These are phyloP conservation scores for Penicillium bialowiezense DNA, from an alignment of 495 filamentous ascomycete genomes.

Conservation along the genomic window DNA sequence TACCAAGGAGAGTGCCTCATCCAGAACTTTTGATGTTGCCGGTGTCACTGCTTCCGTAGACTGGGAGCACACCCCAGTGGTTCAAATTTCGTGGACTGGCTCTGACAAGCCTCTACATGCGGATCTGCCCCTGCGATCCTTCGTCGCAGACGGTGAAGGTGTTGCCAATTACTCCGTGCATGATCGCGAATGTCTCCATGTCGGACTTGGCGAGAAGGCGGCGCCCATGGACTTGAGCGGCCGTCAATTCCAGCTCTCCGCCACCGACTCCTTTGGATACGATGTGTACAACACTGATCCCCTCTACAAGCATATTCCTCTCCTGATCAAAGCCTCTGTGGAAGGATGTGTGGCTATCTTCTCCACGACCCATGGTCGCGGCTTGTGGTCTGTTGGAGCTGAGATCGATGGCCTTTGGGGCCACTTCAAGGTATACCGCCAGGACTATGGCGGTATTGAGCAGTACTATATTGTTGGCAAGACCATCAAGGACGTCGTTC, in stretches of 20 bases:
- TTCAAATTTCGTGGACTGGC: constrained; percentile 52
- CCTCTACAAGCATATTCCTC: constrained; percentile 69
- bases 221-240: constrained; percentile 70
- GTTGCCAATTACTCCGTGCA: constrained; percentile 60
- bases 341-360: constrained; percentile 63
- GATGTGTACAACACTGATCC: constrained; percentile 68
- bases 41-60: constrained; percentile 50
- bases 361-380: constrained; percentile 60
- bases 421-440: constrained; percentile 66
- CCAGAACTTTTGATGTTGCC: constrained; percentile 45
- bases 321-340: constrained; percentile 61
- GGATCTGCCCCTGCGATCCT: constrained; percentile 61
- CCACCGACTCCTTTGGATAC: constrained; percentile 68
- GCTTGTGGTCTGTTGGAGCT: constrained; percentile 63
- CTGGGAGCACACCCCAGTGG: constrained; percentile 54
- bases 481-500: constrained; percentile 61
- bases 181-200: constrained; percentile 55
- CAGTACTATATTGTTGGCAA: constrained; percentile 66
- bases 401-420: constrained; percentile 72
- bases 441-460: constrained; percentile 67
- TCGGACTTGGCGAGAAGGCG: constrained; percentile 67
- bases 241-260: constrained; percentile 61
- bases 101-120: constrained; percentile 48
- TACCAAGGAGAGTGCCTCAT: constrained; percentile 22
- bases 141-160: constrained; percentile 55